These are phyloP conservation scores for Boletus vermiculosoides DNA, from an alignment of 768 basidiomycete species.

Conservation along the genomic window DNA sequence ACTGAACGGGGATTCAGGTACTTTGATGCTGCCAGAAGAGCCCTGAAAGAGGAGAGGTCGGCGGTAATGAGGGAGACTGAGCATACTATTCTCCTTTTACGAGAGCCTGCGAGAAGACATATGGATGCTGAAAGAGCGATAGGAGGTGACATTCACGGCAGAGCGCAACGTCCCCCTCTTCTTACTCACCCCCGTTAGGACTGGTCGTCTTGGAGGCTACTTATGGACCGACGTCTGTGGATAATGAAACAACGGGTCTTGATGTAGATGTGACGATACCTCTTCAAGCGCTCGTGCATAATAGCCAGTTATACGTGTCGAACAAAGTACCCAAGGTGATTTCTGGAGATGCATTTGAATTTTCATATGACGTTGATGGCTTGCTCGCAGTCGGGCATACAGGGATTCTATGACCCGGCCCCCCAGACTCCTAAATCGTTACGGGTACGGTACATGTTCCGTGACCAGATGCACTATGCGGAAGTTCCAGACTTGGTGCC, in stretches of 20 bases:
- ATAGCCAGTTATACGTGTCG: conserved; percentile 76
- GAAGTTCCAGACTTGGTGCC: conserved; percentile 71
- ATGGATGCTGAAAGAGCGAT: conserved; percentile 60
- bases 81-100: conserved; percentile 60
- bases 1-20: conserved; percentile 45
- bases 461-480: conserved; percentile 68
- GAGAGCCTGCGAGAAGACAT: conserved; percentile 64
- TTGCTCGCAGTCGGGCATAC: conserved; percentile 56
- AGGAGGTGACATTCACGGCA: conserved; percentile 50
- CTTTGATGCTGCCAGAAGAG: conserved; percentile 62
- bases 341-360: neutral
- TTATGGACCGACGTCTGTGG: conserved; percentile 60
- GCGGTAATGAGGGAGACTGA: conserved; percentile 62
- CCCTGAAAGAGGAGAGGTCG: conserved; percentile 61
- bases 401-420: conserved; percentile 88
- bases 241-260: conserved; percentile 52
- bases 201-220: conserved; percentile 73
- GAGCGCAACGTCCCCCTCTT: conserved; percentile 4
- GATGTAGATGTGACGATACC: conserved; percentile 77
- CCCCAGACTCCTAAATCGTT: conserved; percentile 70
- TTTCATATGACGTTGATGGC: conserved; percentile 3
- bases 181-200: conserved; percentile 43
- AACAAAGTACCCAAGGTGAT: conserved; percentile 71
- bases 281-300: conserved; percentile 76
- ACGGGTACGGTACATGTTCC: conserved; percentile 74